Evolutionary conservation across 2,329 filamentous ascomycete genomes (phyloP).

Genomic region (Aspergillus fumigatiaffinis): DNA sequence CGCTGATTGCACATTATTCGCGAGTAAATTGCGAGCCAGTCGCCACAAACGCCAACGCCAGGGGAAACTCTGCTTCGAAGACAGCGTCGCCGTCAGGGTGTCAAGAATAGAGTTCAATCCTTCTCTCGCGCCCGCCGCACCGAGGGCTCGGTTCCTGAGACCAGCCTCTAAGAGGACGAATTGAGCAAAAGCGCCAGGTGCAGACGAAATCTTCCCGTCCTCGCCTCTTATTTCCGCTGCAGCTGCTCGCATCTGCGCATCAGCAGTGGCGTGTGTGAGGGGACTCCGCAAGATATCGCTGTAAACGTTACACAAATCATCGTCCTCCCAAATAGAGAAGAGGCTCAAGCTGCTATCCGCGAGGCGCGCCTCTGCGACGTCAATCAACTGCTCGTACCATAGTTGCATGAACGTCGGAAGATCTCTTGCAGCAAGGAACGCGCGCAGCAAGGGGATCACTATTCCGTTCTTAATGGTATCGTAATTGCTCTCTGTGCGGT

Average conservation of each 20-base stretch:
- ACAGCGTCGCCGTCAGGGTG: slow-evolving; percentile 26
- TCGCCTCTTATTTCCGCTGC: slow-evolving; percentile 24
- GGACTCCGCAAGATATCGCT: slow-evolving; percentile 30
- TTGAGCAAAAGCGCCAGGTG: slow-evolving; percentile 30
- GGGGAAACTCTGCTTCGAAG: slow-evolving; percentile 26
- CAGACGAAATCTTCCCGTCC: slow-evolving; percentile 23
- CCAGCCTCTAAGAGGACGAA: slow-evolving; percentile 36
- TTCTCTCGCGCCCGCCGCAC: slow-evolving; percentile 21
- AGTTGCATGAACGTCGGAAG: slow-evolving; percentile 36
- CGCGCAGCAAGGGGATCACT: slow-evolving; percentile 37
- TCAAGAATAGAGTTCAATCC: slow-evolving; percentile 23
- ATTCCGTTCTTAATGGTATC: slow-evolving; percentile 35
- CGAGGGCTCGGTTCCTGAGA: slow-evolving; percentile 23
- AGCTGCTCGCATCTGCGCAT: slow-evolving; percentile 29
- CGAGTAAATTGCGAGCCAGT: slow-evolving; percentile 30
- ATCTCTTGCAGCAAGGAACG: slow-evolving; percentile 40
- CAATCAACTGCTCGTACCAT: slow-evolving; percentile 39
- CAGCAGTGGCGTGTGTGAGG: slow-evolving; percentile 25
- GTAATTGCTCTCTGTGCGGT: slow-evolving; percentile 21
- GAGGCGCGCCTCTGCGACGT: slow-evolving; percentile 32
- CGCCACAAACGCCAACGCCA: slow-evolving; percentile 44
- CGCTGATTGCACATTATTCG: slow-evolving; percentile 23
- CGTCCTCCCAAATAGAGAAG: slow-evolving; percentile 45
- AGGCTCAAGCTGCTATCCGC: slow-evolving; percentile 15
- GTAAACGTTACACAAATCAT: slow-evolving; percentile 38